phyloP scores from a whole-genome alignment of 2,329 filamentous ascomycete species.

The Microsporum ferrugineum region DNA sequence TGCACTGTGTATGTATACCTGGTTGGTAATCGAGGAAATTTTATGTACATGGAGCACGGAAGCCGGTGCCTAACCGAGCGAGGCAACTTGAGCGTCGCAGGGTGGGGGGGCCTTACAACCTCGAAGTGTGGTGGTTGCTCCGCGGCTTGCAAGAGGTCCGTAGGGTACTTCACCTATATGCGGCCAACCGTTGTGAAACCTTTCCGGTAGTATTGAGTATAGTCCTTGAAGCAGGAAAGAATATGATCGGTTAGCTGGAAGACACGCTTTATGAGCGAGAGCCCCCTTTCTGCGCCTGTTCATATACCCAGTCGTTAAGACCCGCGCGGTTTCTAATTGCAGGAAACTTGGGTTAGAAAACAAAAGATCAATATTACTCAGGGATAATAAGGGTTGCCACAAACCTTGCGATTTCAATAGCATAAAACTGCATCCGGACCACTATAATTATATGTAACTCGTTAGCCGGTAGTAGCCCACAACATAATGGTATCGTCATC shows the following conservation, averaged over 20 bases:
- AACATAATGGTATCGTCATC: background rate
- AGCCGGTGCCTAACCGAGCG: background rate
- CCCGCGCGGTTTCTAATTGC: slow-evolving; percentile 61
- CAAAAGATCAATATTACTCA: background rate
- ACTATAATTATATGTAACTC: slow-evolving; percentile 26
- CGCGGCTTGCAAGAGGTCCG: background rate
- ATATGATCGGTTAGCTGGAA: background rate
- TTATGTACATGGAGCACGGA: background rate
- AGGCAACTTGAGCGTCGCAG: background rate
- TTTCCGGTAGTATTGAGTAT: background rate
- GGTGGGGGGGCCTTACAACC: background rate
- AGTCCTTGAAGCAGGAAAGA: background rate
- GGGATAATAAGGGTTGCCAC: slow-evolving; percentile 16
- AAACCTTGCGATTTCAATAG: slow-evolving; percentile 60
- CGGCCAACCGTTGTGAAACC: background rate
- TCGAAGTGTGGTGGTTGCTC: background rate
- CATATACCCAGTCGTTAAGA: slow-evolving; percentile 94
- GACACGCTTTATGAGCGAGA: slow-evolving; percentile 5
- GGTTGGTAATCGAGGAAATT: background rate
- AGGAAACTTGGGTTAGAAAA: background rate
- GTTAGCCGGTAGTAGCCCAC: background rate
- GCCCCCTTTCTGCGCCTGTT: slow-evolving; percentile 51
- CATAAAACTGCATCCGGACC: slow-evolving; percentile 74
- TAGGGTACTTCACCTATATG: background rate
- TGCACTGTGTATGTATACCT: too few species aligned